These are phyloP conservation scores for Yamadazyma taylorii DNA, from an alignment of 1,139 yeast species.

Conservation along the genomic window DNA sequence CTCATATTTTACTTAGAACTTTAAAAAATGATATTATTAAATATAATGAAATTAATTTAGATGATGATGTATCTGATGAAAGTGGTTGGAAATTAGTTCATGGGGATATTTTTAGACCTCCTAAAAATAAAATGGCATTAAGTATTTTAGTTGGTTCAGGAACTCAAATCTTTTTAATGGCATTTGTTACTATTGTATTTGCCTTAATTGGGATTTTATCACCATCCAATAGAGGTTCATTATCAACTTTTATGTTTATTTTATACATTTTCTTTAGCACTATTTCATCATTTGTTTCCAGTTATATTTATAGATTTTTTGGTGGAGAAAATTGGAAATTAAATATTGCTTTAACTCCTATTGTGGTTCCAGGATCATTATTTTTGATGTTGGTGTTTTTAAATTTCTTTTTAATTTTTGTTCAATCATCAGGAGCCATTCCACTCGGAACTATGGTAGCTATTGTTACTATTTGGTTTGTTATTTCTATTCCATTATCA, in stretches of 20 bases:
- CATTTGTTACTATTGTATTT: conserved; percentile 69
- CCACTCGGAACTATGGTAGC: conserved; percentile 90
- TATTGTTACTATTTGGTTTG: conserved; percentile 79
- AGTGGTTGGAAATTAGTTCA: conserved; percentile 97
- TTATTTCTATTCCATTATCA: conserved; percentile 82
- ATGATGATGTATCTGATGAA: conserved; percentile 88
- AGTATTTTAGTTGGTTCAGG: conserved; percentile 90
- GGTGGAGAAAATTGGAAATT: conserved; percentile 92
- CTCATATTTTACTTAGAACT: conserved; percentile 77
- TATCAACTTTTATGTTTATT: conserved; percentile 86
- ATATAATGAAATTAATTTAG: conserved; percentile 86
- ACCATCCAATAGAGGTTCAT: conserved; percentile 92
- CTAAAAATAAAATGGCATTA: conserved; percentile 65
- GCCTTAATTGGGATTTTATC: conserved; percentile 89
- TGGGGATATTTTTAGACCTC: conserved; percentile 93
- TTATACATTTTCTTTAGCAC: conserved; percentile 77
- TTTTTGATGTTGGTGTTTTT: conserved; percentile 64
- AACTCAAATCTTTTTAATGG: conserved; percentile 77
- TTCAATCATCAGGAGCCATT: conserved; percentile 88
- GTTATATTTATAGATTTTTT: conserved; percentile 81
- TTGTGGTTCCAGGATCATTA: conserved; percentile 77
- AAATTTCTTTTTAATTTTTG: conserved; percentile 80
- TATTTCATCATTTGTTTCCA: conserved; percentile 84
- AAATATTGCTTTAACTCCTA: conserved; percentile 80
- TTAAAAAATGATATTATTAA: conserved; percentile 82